These are phyloP conservation scores for Serpula lacrymans DNA, from an alignment of 768 basidiomycete species.

Conservation along the genomic window DNA sequence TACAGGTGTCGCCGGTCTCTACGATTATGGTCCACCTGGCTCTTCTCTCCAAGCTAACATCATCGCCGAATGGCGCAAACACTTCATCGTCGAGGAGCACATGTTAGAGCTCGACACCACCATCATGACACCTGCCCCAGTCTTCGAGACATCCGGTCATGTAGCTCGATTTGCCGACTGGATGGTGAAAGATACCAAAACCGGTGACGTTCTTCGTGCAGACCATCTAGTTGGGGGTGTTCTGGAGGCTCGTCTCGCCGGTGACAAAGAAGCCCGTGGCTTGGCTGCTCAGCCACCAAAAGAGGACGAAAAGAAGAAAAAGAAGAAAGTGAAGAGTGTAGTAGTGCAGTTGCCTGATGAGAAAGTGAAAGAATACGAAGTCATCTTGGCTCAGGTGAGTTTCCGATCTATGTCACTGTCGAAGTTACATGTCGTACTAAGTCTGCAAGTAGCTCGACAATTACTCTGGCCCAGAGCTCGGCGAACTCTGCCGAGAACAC, in stretches of 20 bases:
- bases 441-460: conserved; percentile 57
- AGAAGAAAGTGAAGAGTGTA: conserved; percentile 63
- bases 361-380: conserved; percentile 74
- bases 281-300: conserved; percentile 66
- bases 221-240: conserved; percentile 95
- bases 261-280: conserved; percentile 88
- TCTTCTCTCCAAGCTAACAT: conserved; percentile 96
- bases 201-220: conserved; percentile 94
- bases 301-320: conserved; percentile 49
- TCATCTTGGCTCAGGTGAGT: conserved; percentile 82
- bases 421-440: conserved; percentile 1
- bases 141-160: conserved; percentile 96
- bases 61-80: conserved; percentile 92
- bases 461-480: conserved; percentile 85
- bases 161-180: conserved; percentile 98
- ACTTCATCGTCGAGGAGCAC: conserved; percentile 97
- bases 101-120: conserved; percentile 99
- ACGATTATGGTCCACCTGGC: conserved; percentile 97
- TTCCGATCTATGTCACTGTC: not conserved
- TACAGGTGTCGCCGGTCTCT: conserved; percentile 91
- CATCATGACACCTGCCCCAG: conserved; percentile 91
- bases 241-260: conserved; percentile 83
- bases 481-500: conserved; percentile 77
- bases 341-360: conserved; percentile 74
- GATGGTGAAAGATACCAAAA: conserved; percentile 97